Conservation (phyloP, 768 basidiomycete species). For the Amanita brunnescens region DNA sequence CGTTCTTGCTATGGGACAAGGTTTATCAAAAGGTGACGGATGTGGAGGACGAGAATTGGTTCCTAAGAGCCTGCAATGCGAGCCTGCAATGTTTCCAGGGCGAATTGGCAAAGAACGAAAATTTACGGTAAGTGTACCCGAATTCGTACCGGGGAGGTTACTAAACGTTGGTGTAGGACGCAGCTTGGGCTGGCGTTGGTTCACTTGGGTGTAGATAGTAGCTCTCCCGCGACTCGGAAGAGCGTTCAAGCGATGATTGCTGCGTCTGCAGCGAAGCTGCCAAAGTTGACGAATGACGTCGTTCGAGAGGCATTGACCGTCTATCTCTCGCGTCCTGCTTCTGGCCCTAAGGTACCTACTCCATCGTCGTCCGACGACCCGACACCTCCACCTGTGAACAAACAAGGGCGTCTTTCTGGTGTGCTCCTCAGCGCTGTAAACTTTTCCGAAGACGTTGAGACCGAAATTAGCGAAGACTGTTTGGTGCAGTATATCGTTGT, state of each 20-base stretch:
- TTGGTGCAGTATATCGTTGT: constrained; percentile 54
- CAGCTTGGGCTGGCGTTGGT: constrained; percentile 61
- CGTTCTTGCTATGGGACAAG: constrained; percentile 84
- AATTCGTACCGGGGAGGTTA: neutral
- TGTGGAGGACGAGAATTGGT: constrained; percentile 63
- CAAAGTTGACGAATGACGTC: constrained; percentile 41
- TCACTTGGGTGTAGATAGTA: constrained; percentile 56
- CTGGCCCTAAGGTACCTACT: constrained; percentile 16
- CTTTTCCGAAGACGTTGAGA: constrained; percentile 35
- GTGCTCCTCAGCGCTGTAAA: constrained; percentile 45
- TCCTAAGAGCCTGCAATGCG: constrained; percentile 56
- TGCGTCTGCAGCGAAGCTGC: constrained; percentile 26
- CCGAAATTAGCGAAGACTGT: constrained; percentile 31
- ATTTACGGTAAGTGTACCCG: constrained; percentile 40
- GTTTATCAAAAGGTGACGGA: constrained; percentile 67
- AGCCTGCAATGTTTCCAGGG: constrained; percentile 35
- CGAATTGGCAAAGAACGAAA: constrained; percentile 45
- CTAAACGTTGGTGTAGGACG: constrained; percentile 26
- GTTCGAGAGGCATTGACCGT: constrained; percentile 51
- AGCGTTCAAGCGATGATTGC: constrained; percentile 35
- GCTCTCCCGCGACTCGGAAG: constrained; percentile 45
- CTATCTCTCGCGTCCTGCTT: constrained; percentile 33
- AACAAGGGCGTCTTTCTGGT: constrained; percentile 42
- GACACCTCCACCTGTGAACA: constrained; percentile 29
- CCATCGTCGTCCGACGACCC: constrained; percentile 24